Base-by-base conservation (phyloP, 2,329 filamentous ascomycete genomes). In the Thielaviopsis ethacetica region DNA sequence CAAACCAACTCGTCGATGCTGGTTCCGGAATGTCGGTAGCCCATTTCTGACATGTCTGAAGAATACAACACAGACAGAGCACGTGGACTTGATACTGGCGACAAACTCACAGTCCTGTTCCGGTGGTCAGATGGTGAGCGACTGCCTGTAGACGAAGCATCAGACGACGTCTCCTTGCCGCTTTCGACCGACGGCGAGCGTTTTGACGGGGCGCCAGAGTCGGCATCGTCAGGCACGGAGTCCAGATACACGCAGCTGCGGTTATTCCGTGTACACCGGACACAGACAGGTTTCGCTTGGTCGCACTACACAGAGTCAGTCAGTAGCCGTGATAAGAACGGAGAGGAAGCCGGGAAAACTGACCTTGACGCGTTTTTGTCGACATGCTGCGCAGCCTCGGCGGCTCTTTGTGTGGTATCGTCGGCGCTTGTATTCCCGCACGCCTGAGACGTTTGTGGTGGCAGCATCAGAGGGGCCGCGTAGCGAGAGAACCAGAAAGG, bases 281-380 rank as follows among this genome's bases (percentile, higher is more conserved):
- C 17, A 54, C 65, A 66, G 1, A 56, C 52, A 1, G 65, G 65
- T 27, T 63, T 65, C 17, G 44, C 53, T 61, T 65, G 62, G 47
- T 65, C 63, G 57, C 63, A 65, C 63, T 65, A 52, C 30, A 59
- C 52, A 50, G 38, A 19, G n/a, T 24, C 26, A 44, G 10, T 5
- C n/a, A 44, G 7, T n/a, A 6, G 15, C 15, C 13, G 4, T 17
- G 17, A 44, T 3, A n/a, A 6, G 6, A 49, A 49, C 4, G 17
- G 21, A 49, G n/a, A 12, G 17, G n/a, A n/a, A 41, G 41, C 47
- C 24, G 24, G 53, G 52, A 10, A 53, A 41, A 59, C 61, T 34
- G 49, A 66, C 65, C 63, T 66, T 66, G 54, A 66, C 63, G 47
- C 64, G 60, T 34, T 63, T 66, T 10, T 63, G 56, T 21, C 65